Evolutionary conservation across 768 basidiomycete species (phyloP), one percentile per base, ranked within the genome.

Genomic region (Kwoniella botswanensis): DNA sequence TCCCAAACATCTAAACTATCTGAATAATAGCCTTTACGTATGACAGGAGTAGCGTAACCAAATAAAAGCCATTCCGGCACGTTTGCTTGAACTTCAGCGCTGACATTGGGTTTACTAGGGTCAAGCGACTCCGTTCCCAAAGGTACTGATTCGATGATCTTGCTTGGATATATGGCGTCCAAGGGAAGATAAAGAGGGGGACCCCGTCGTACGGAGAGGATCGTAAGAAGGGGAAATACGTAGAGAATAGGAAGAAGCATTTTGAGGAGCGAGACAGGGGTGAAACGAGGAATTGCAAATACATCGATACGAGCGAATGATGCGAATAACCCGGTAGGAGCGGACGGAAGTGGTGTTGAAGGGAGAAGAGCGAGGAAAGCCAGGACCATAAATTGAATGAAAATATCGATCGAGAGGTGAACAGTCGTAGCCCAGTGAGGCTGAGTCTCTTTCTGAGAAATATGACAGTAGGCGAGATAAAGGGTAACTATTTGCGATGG

Each of bases 1-100:
- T 97, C 93, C 70, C 90, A 93, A 22, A 93, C 92, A 74, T 96
- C 92, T 57, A 96, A 87, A 68, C 88, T 90, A 67, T 88, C 86
- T 1, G 90, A 86, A 2, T 86, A 86, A 83, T 93, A 89, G 2
- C 93, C 94, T 53, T 94, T 89, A 88, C 90, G 89, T 66, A 95
- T 89, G 15, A 97, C 92, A 71, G 91, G 90, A 0, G 93, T 94
- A 46, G 91, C 93, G 81, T 93, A 94, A 17, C 89, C 89, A 83
- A 97, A 97, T n/a, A 94, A 84, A 5, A 97, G 83, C 62, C 85
- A 84, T 67, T 87, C 88, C 15, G 74, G 72, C 12, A 85, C 79
- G 13, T 74, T 82, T 11, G 70, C 71, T 44, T 78, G 72, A 5
- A 77, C 78, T 58, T 88, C 78, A 0, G 91, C 91, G 60, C 88